Base-by-base conservation (phyloP, 2,329 filamentous ascomycete genomes). In the Ophiostoma fasciatum region DNA sequence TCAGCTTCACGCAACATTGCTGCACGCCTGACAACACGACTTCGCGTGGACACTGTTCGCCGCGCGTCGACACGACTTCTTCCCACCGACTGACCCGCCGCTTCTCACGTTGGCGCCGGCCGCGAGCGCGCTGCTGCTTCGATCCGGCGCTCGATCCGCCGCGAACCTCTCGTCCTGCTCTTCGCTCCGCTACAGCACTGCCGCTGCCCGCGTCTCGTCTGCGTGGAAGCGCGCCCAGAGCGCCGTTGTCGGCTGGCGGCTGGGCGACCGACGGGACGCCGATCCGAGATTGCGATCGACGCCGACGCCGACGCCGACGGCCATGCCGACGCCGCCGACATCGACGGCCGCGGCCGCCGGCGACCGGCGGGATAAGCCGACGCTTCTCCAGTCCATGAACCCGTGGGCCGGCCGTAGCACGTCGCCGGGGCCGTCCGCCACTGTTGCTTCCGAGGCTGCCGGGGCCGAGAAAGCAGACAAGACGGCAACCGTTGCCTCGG, bases 381-480 rank as follows among this genome's bases (percentile, higher is more conserved):
- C 67, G 15, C 70, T 72, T 21, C 67, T 77, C 26, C 70, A 72
- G 41, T 74, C 71, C 1, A 68, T 77, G 40, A 74, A 73, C 37
- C 70, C 71, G 0, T 77, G 72, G 73, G 64, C 60, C 22, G 55
- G 50, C 5, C 64, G 68, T 10, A 33, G n/a, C 21, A 8, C 26
- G 12, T 10, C 31, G 12, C 31, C 20, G 29, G 11, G 19, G 4
- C 35, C 13, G n/a, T n/a, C n/a, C n/a, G n/a, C n/a, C n/a, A n/a
- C n/a, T n/a, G n/a, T n/a, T n/a, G n/a, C n/a, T n/a, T n/a, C n/a
- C n/a, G n/a, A n/a, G n/a, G n/a, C n/a, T n/a, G n/a, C n/a, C n/a
- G n/a, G n/a, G n/a, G n/a, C n/a, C n/a, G n/a, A n/a, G n/a, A n/a
- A n/a, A n/a, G n/a, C n/a, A n/a, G n/a, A n/a, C n/a, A n/a, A n/a